Conservation (phyloP, 2,329 filamentous ascomycete genomes). For the Trichoderma harzianum region DNA sequence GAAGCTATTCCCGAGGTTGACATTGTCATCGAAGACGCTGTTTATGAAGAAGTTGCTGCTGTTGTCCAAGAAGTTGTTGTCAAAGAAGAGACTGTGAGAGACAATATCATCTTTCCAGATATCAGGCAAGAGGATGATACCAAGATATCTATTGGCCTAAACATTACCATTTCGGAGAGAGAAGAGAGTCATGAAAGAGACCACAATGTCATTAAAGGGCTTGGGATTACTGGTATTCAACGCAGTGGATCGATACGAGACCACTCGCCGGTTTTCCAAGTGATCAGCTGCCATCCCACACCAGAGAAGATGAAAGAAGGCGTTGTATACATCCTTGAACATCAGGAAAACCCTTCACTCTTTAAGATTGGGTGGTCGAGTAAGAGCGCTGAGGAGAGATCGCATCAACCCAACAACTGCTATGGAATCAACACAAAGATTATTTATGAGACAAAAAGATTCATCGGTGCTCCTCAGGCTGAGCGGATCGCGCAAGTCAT, state of each 20-base stretch:
- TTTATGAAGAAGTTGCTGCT: background rate
- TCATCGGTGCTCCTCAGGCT: background rate
- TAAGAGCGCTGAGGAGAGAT: background rate
- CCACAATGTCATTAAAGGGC: background rate
- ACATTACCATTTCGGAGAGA: background rate
- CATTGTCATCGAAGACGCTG: background rate
- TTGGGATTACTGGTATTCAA: background rate
- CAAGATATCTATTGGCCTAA: background rate
- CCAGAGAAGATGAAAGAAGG: background rate
- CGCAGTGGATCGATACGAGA: constrained; percentile 1
- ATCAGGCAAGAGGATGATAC: background rate
- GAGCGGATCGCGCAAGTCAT: background rate
- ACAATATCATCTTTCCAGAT: background rate
- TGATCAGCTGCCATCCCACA: background rate
- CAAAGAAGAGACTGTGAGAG: background rate
- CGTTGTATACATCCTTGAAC: background rate
- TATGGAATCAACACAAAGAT: background rate
- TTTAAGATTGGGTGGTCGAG: constrained; percentile 1
- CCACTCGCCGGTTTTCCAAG: constrained; percentile 4
- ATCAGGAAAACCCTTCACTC: background rate
- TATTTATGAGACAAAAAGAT: background rate
- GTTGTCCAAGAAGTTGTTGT: too few relatives aligned
- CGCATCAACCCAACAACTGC: background rate
- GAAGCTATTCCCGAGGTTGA: background rate
- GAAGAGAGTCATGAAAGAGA: background rate